Evolutionary conservation across 1,284 basidiomycete species (phyloP), one percentile per base, ranked within the genome.

Genomic region (Cryptococcus neoformans): DNA sequence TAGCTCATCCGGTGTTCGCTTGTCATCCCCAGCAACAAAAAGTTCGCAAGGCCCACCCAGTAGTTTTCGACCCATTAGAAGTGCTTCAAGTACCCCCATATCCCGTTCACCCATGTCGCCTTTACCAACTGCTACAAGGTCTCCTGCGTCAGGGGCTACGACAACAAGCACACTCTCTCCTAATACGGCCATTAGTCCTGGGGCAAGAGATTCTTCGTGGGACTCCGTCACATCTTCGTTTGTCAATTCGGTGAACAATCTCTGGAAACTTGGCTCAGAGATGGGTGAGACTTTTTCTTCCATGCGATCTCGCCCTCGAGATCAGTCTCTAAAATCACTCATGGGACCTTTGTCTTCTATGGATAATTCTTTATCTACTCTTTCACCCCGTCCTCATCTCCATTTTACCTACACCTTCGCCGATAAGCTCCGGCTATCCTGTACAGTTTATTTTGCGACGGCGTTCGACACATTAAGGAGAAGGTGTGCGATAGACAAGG

Each of bases 321-420:
- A 66, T 37, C 57, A 66, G 35, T 67, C 70, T 0, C 55, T 73
- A 5, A 61, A 66, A 2, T 59, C 63, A 2, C 49, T 72, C 11
- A 66, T 67, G 9, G 67, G 63, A 9, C 67, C 64, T 11, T 53
- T 64, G 8, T 51, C 42, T 44, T 28, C 36, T 16, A 60, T 63
- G 53, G 66, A 67, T 47, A 70, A 63, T 36, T 59, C 67, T 2
- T 53, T 69, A 7, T 50, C 60, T 12, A 53, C 53, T 0, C 44
- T 85, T 38, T 85, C 87, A 65, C 85, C 86, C 34, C 81, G 83
- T 16, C 87, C 88, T 3, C 88, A 90, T 73, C 84, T 89, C 78
- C 87, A 87, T 74, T 88, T 88, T 65, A 85, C 87, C 60, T 88
- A 85, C 83, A 86, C 85, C 5, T 80, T 87, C 55, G 86, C 87